phyloP scores from a whole-genome alignment of 2,329 filamentous ascomycete species.

The Alternaria sp. region DNA sequence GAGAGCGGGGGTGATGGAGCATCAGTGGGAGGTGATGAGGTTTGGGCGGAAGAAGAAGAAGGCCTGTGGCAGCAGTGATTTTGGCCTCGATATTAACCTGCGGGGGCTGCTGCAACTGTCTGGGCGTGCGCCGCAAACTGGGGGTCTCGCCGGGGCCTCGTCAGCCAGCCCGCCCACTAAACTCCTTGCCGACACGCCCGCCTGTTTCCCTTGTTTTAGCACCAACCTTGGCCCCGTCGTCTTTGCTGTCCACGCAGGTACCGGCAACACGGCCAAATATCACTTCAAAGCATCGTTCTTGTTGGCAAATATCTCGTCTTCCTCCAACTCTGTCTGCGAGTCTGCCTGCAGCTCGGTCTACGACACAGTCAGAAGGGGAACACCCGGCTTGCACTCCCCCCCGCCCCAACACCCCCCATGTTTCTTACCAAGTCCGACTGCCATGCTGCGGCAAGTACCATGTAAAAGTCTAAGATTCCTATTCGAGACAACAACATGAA shows the following conservation, averaged over 20 bases:
- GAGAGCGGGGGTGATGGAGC: slow-evolving; percentile 41
- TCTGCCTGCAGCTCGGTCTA: not conserved
- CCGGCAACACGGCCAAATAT: slow-evolving; percentile 1
- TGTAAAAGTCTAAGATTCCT: not conserved
- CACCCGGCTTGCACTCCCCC: not conserved
- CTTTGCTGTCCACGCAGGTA: slow-evolving; percentile 8
- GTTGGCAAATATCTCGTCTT: not conserved
- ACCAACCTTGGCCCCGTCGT: not conserved
- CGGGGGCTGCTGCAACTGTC: slow-evolving; percentile 34
- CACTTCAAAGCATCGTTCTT: not conserved
- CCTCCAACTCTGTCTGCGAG: not conserved
- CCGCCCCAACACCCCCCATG: not conserved
- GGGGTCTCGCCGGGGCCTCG: slow-evolving; percentile 23
- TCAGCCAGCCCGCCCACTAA: slow-evolving; percentile 20
- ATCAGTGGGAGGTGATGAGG: slow-evolving; percentile 35
- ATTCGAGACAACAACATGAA: slow-evolving; percentile 12
- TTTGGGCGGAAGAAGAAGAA: slow-evolving; percentile 19
- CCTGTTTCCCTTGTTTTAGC: slow-evolving; percentile 29
- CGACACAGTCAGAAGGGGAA: slow-evolving; percentile 4
- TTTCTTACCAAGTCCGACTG: not conserved
- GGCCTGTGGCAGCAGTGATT: slow-evolving; percentile 20
- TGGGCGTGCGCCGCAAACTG: slow-evolving; percentile 22
- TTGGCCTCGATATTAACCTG: slow-evolving; percentile 32
- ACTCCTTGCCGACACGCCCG: slow-evolving; percentile 23
- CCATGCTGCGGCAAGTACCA: not conserved